These are phyloP conservation scores for Podospora pseudocomata DNA, from an alignment of 495 filamentous ascomycete species.

Conservation along the genomic window DNA sequence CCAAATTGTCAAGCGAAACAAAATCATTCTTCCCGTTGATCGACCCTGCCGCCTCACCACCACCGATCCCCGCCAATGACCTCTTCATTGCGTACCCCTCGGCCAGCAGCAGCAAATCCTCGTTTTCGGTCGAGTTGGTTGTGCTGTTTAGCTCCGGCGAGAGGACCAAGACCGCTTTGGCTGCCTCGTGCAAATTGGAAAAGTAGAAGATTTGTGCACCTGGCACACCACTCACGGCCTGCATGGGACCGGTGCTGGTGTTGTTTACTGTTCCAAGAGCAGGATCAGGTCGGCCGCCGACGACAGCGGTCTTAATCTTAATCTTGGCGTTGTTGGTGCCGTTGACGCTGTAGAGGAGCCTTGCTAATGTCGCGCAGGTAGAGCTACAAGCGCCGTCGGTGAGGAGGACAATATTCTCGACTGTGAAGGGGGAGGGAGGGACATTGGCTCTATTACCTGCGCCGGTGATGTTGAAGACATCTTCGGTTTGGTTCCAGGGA, in stretches of 20 bases:
- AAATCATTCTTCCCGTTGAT: slow-evolving; percentile 41
- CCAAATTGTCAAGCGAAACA: slow-evolving; percentile 20
- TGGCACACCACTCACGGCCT: slow-evolving; percentile 57
- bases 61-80: neutral
- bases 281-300: slow-evolving; percentile 53
- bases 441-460: slow-evolving; percentile 24
- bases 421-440: slow-evolving; percentile 20
- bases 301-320: slow-evolving; percentile 52
- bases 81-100: slow-evolving; percentile 24
- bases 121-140: slow-evolving; percentile 16
- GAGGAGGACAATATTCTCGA: slow-evolving; percentile 26
- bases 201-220: slow-evolving; percentile 38
- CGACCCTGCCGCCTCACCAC: slow-evolving; percentile 15
- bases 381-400: slow-evolving; percentile 60
- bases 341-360: slow-evolving; percentile 47
- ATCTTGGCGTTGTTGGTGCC: slow-evolving; percentile 49
- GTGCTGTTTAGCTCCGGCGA: slow-evolving; percentile 9
- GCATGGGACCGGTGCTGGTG: slow-evolving; percentile 43
- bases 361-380: slow-evolving; percentile 58
- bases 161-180: slow-evolving; percentile 15
- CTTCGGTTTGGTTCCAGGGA: slow-evolving; percentile 18
- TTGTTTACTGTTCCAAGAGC: neutral
- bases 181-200: slow-evolving; percentile 14
- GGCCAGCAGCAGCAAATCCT: slow-evolving; percentile 21
- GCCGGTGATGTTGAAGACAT: slow-evolving; percentile 17